Base-by-base conservation (phyloP, 768 basidiomycete species). In the Rhizopogon sp. region DNA sequence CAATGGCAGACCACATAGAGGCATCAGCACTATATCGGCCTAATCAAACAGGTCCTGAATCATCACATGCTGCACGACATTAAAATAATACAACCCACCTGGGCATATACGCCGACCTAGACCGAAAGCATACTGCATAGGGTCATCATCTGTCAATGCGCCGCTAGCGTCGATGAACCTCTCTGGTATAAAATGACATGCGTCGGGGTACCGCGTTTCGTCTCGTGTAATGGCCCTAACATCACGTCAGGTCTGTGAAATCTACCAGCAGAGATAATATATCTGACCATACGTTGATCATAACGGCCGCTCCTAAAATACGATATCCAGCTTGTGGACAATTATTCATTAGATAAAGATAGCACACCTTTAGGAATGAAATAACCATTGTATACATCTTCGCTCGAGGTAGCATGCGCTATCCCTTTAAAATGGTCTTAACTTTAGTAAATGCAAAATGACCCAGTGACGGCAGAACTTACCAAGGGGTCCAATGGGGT, bases 311-410 rank as follows among this genome's bases (percentile, higher is more conserved):
- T 35, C 55, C 55, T 56, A 7, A 33, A 7, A 17, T 35, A 14
- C 4, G 4, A 35, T 14, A 20, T 35, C 20, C 8, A 2, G 20
- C 33, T 9, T 35, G 0, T 33, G 10, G 31, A 33, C 31, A 22
- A 35, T 22, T 4, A 0, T 5, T 47, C 17, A 14, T 3, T 33
- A 4, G 2, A 47, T 2, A 8, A 47, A 20, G 35, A 35, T 13
- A 22, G 3, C n/a, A 25, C 56, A 52, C 69, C 68, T 49, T 61
- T 61, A 16, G 68, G 66, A 11, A 70, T 62, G 50, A 57, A 61
- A 45, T 65, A 69, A 1, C 71, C 75, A 1, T 72, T 61, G 46
- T 76, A 78, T 9, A 62, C 56, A 55, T 78, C 77, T 45, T 77
- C 74, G 2, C 39, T 25, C 13, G 22, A 13, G 3, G n/a, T 40